Conservation (phyloP, 306 rosid genomes). For the Dalbergia cultrata region DNA sequence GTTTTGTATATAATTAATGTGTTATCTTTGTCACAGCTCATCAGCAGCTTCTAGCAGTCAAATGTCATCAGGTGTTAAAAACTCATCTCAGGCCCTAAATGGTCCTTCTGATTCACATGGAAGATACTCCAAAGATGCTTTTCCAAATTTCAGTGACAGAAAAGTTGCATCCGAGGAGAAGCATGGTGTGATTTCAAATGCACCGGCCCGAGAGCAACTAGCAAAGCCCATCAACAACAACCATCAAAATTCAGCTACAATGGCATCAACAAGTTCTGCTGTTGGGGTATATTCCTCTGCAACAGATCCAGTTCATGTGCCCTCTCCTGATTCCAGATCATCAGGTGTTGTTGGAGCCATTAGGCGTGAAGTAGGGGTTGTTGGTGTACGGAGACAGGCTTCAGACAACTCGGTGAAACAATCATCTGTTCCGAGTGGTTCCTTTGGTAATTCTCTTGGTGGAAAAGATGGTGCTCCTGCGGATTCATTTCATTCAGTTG, state of each 20-base stretch:
- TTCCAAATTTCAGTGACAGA: conserved; percentile 49
- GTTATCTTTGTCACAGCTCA: conserved; percentile 55
- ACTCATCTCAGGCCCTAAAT: conserved; percentile 55
- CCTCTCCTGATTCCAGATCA: conserved; percentile 95
- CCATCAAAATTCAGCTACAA: conserved; percentile 59
- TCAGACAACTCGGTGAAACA: conserved; percentile 66
- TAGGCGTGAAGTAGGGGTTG: conserved; percentile 96
- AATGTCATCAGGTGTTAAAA: conserved; percentile 65
- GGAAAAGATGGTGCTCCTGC: conserved; percentile 71
- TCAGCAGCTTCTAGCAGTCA: conserved; percentile 62
- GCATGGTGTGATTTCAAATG: conserved; percentile 51
- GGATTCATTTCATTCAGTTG: conserved; percentile 73
- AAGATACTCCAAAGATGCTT: conserved; percentile 55
- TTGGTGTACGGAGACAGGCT: conserved; percentile 81
- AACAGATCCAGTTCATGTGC: conserved; percentile 98
- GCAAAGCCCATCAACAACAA: conserved; percentile 59
- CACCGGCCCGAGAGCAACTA: conserved; percentile 57
- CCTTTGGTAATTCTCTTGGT: conserved; percentile 60
- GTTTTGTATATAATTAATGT: conserved; percentile 28
- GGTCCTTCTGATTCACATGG: conserved; percentile 65
- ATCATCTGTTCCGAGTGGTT: conserved; percentile 63
- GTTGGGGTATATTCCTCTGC: conserved; percentile 95
- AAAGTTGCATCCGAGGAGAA: conserved; percentile 63
- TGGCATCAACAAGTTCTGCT: conserved; percentile 71
- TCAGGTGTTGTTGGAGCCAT: conserved; percentile 93